Conservation (phyloP, 192 early-diverging fungal species). For the Gigaspora rosea region DNA sequence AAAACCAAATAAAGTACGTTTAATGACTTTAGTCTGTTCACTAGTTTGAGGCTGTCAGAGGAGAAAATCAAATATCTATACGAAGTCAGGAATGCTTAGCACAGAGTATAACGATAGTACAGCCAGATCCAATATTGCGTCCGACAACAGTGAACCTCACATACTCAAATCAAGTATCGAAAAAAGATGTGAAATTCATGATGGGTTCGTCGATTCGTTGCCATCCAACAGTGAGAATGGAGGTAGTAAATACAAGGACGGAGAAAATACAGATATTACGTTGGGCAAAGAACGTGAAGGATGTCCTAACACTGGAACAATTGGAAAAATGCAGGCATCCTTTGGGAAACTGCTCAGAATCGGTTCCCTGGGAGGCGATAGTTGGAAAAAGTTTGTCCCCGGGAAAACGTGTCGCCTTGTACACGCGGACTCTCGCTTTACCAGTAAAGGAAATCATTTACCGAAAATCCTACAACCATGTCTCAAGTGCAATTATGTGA, state of each 20-base stretch:
- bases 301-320: constrained; percentile 18
- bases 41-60: neutral
- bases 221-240: neutral
- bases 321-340: constrained; percentile 7
- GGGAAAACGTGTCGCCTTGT: constrained; percentile 21
- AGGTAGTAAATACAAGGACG: constrained; percentile 16
- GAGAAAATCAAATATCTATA: constrained; percentile 10
- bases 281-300: constrained; percentile 7
- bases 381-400: neutral
- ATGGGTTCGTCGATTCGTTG: constrained; percentile 27
- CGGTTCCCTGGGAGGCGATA: constrained; percentile 15
- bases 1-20: too few relatives aligned
- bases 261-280: constrained; percentile 16
- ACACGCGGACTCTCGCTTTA: constrained; percentile 23
- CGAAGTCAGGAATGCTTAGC: constrained; percentile 15
- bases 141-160: constrained; percentile 16
- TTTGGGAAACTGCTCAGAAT: constrained; percentile 28
- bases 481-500: constrained; percentile 26
- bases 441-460: constrained; percentile 1
- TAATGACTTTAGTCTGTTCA: too few relatives aligned
- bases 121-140: constrained; percentile 11
- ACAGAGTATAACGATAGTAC: constrained; percentile 10
- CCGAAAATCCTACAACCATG: constrained; percentile 20
- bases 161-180: constrained; percentile 14
- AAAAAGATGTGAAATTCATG: constrained; percentile 28